Evolutionary conservation across 257 asterid species (phyloP).

Genomic region (Nicotiana attenuata): DNA sequence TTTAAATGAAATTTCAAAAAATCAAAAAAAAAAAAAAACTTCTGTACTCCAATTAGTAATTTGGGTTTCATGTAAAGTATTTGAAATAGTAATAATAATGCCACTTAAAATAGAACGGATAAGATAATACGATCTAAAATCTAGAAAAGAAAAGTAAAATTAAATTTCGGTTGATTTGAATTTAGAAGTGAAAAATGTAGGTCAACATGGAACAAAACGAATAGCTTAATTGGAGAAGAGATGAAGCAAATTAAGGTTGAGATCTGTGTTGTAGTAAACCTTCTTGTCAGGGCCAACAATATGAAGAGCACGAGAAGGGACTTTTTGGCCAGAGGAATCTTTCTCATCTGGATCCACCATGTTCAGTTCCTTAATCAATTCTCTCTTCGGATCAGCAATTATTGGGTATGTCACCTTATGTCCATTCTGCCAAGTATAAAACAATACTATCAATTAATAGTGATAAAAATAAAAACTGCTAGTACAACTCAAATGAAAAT

Average conservation of each 20-base stretch:
- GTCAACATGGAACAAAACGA: background rate
- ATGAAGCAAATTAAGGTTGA: too few species aligned
- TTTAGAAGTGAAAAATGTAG: too few species aligned
- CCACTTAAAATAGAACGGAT: too few species aligned
- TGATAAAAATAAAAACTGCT: background rate
- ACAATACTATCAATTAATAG: background rate
- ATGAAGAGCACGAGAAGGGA: conserved; percentile 77
- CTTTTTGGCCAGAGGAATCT: conserved; percentile 36
- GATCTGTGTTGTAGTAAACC: conserved; percentile 13
- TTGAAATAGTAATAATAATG: too few species aligned
- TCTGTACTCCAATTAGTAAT: too few species aligned
- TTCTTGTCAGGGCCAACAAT: conserved; percentile 78
- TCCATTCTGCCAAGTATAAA: conserved; percentile 28
- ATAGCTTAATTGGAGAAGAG: background rate
- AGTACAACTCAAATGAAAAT: background rate
- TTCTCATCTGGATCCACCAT: conserved; percentile 81
- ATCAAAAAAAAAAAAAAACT: too few species aligned
- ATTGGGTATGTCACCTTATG: conserved; percentile 29
- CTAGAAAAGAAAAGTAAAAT: too few species aligned
- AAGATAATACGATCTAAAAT: too few species aligned
- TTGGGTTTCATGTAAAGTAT: too few species aligned
- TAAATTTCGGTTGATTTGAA: too few species aligned
- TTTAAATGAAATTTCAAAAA: too few species aligned
- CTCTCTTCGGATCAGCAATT: too few species aligned
- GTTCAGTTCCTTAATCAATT: conserved; percentile 58